Percentiles rank a stretch among this genome's conserved stretches.
Conservation (phyloP, 805 yeast species). For the Wickerhamiella occidentalis region DNA sequence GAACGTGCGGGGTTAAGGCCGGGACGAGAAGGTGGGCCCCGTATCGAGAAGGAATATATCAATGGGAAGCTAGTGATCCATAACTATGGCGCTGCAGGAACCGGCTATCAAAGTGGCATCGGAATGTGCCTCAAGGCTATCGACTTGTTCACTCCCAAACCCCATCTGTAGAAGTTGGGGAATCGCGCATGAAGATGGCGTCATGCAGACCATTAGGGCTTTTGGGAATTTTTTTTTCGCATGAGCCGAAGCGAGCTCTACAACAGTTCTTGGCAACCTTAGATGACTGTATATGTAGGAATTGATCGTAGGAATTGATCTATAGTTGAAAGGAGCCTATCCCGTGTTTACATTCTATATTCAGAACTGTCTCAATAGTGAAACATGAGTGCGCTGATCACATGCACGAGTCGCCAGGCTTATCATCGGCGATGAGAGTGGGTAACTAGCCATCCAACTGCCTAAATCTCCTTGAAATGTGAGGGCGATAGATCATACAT, state of each 20-base stretch:
- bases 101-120: constrained; percentile 64
- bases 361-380: too few relatives aligned
- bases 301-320: too few relatives aligned
- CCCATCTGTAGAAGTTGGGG: constrained; percentile 3
- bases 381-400: neutral
- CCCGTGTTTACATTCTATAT: too few relatives aligned
- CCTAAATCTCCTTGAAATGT: too few relatives aligned
- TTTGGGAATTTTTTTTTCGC: too few relatives aligned
- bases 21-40: constrained; percentile 58
- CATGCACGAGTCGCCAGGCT: neutral
- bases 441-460: too few relatives aligned
- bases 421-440: neutral
- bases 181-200: neutral
- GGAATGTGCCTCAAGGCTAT: constrained; percentile 45
- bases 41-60: constrained; percentile 45
- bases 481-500: too few relatives aligned
- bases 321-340: too few relatives aligned
- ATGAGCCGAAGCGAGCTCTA: too few relatives aligned
- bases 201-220: too few relatives aligned
- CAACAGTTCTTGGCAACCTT: too few relatives aligned
- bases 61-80: constrained; percentile 43
- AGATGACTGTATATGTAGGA: too few relatives aligned
- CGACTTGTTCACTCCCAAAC: constrained; percentile 16
- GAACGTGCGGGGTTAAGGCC: constrained; percentile 71
- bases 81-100: constrained; percentile 67